phyloP scores from a whole-genome alignment of 1,284 basidiomycete genomes.

The Singerocomus rubriflavus region DNA sequence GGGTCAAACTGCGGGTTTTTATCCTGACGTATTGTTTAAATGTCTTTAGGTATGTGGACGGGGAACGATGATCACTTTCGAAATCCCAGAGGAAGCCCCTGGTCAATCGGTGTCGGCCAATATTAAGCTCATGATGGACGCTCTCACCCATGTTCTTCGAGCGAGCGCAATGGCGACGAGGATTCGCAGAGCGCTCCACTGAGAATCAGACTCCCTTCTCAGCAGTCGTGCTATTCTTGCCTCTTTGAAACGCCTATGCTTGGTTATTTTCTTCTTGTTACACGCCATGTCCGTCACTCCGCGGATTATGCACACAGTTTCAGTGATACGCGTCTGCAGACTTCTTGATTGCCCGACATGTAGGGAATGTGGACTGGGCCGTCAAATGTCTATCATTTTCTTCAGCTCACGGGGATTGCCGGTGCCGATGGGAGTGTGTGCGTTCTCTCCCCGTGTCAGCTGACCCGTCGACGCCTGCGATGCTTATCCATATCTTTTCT shows the following conservation, averaged over 20 bases:
- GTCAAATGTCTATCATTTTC: not conserved
- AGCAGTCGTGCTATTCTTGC: conserved; percentile 10
- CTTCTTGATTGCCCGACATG: not conserved
- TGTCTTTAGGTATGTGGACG: not conserved
- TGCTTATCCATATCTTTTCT: not conserved
- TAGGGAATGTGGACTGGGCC: not conserved
- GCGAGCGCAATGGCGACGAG: not conserved
- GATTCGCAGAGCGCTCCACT: not conserved
- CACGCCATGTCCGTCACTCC: not conserved
- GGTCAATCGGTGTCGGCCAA: too few relatives aligned
- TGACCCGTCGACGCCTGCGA: conserved; percentile 1
- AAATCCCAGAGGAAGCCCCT: not conserved
- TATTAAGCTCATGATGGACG: too few relatives aligned
- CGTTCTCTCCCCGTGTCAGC: conserved; percentile 7
- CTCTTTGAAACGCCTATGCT: conserved; percentile 9
- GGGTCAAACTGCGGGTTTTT: not conserved
- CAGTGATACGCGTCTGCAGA: not conserved
- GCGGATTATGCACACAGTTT: conserved; percentile 5
- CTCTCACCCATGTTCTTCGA: too few relatives aligned
- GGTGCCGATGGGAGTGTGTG: not conserved
- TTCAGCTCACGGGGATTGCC: too few relatives aligned
- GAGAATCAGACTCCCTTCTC: not conserved
- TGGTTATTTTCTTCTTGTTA: conserved; percentile 2
- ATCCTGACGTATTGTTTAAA: not conserved
- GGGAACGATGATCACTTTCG: not conserved